phyloP scores from a whole-genome alignment of 257 asterid species.

The Solanum habrochaites region DNA sequence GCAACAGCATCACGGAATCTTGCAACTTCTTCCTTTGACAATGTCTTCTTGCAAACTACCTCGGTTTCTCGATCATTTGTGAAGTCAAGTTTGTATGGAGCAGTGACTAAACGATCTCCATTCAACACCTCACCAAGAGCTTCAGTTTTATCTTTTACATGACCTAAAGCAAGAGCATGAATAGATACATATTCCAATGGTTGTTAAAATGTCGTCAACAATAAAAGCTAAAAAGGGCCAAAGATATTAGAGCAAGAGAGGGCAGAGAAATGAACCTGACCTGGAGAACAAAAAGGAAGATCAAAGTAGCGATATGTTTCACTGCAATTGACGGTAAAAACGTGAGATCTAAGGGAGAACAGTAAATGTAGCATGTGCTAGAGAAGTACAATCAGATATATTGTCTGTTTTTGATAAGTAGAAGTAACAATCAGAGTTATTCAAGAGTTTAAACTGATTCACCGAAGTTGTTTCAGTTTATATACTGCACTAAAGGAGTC shows the following conservation, averaged over 20 bases:
- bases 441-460: background rate
- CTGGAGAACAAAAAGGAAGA: constrained; percentile 47
- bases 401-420: background rate
- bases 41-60: background rate
- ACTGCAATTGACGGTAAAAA: constrained; percentile 10
- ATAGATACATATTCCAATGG: background rate
- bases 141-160: constrained; percentile 1
- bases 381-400: background rate
- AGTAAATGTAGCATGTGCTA: background rate
- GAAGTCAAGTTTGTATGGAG: constrained; percentile 10
- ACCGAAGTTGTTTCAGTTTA: background rate
- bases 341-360: background rate
- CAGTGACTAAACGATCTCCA: constrained; percentile 11
- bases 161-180: background rate
- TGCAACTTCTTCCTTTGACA: constrained; percentile 6
- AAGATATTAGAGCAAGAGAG: background rate
- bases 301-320: constrained; percentile 44
- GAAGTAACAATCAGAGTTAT: background rate
- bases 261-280: constrained; percentile 4
- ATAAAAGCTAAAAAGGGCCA: background rate
- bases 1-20: constrained; percentile 11
- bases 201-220: background rate
- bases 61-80: background rate
- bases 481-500: background rate
- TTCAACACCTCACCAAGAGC: constrained; percentile 12